Conservation (phyloP, 768 basidiomycete species). For the Symmetrospora coprosmae region DNA sequence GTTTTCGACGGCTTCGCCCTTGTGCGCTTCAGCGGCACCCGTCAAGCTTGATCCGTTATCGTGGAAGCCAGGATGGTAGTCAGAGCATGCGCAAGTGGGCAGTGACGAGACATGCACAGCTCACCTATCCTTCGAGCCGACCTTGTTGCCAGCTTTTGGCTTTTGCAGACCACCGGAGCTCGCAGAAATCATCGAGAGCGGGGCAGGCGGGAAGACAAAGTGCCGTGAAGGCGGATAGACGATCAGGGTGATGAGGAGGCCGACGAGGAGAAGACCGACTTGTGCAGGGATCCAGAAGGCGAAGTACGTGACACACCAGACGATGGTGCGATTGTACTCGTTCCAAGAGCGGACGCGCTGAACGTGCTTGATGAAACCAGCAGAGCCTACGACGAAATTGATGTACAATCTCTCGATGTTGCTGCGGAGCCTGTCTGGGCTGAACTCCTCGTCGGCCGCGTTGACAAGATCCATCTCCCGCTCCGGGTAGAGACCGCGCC, state of each 20-base stretch:
- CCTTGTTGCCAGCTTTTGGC: constrained; percentile 35
- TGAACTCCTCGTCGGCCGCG: constrained; percentile 40
- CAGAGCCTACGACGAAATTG: constrained; percentile 36
- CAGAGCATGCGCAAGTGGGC: too few species aligned
- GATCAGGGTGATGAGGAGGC: constrained; percentile 38
- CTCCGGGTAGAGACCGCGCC: constrained; percentile 33
- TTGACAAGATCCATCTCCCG: constrained; percentile 38
- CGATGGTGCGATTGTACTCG: constrained; percentile 37
- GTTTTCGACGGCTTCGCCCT: constrained; percentile 40
- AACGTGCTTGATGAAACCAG: constrained; percentile 38
- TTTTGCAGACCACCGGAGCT: constrained; percentile 37
- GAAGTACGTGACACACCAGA: constrained; percentile 37
- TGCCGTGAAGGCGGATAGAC: constrained; percentile 38
- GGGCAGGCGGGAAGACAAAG: constrained; percentile 39
- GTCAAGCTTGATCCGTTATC: constrained; percentile 31
- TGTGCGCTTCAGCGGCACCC: constrained; percentile 38
- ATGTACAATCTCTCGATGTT: constrained; percentile 41
- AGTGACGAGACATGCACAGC: too few species aligned
- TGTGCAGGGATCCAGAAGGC: constrained; percentile 39
- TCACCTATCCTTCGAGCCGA: constrained; percentile 20
- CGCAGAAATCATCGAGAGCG: constrained; percentile 36
- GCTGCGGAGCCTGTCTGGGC: constrained; percentile 41
- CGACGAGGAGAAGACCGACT: constrained; percentile 37
- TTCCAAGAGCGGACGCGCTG: constrained; percentile 41
- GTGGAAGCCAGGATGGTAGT: too few species aligned